A percentile compares a stretch with the other conserved stretches of the same genome.
Conservation (phyloP, 2,329 filamentous ascomycete genomes). For the Ophiostoma novo-ulmi region DNA sequence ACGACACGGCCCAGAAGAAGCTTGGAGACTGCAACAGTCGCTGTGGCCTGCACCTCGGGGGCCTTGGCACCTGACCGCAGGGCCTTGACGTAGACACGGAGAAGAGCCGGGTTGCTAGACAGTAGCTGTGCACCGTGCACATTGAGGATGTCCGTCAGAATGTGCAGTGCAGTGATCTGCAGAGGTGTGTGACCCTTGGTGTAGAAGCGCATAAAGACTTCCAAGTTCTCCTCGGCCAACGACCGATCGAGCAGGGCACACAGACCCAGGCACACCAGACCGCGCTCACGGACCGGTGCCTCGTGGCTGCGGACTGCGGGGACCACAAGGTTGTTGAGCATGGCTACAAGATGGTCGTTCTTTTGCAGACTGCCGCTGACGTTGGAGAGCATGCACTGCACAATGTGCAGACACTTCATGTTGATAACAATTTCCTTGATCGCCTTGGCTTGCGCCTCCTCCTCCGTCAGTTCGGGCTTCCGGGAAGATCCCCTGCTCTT, state of each 20-base stretch:
- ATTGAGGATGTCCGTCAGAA: conserved; percentile 87
- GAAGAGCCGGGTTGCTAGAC: conserved; percentile 60
- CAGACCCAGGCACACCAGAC: conserved; percentile 81
- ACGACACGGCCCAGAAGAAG: conserved; percentile 77
- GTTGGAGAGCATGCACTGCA: conserved; percentile 95
- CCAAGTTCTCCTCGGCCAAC: conserved; percentile 85
- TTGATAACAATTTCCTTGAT: conserved; percentile 92
- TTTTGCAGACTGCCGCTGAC: conserved; percentile 82
- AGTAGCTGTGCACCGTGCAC: conserved; percentile 79
- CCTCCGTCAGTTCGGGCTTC: conserved; percentile 49
- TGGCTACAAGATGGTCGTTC: conserved; percentile 88
- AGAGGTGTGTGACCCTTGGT: conserved; percentile 84
- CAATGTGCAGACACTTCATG: conserved; percentile 96
- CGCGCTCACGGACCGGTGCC: conserved; percentile 84
- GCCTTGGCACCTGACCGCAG: conserved; percentile 64
- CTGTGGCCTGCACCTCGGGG: conserved; percentile 72
- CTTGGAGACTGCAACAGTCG: conserved; percentile 77
- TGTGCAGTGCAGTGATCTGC: conserved; percentile 85
- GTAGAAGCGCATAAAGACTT: conserved; percentile 93
- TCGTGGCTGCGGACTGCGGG: conserved; percentile 92
- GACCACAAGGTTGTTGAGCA: conserved; percentile 95
- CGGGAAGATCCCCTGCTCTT: conserved; percentile 39
- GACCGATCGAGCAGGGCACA: conserved; percentile 89
- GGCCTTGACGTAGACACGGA: conserved; percentile 81
- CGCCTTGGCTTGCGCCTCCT: conserved; percentile 66